phyloP scores from a whole-genome alignment of 2,329 filamentous ascomycete genomes.

The Aspergillus pseudoviridinutans region DNA sequence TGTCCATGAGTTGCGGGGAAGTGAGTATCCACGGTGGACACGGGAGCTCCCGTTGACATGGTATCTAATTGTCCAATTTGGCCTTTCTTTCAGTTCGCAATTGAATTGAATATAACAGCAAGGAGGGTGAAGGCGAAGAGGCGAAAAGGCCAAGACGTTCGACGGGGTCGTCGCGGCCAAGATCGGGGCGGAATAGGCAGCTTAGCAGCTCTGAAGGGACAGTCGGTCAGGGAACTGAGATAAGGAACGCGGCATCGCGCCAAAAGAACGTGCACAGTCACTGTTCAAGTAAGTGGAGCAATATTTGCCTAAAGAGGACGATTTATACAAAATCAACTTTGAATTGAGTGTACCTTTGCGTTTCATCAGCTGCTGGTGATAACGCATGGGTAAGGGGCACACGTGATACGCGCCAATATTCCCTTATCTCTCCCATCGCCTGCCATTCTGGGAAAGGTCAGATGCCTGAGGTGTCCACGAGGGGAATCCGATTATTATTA shows the following conservation, averaged over 20 bases:
- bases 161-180: conserved; percentile 6
- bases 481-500: neutral
- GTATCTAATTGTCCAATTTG: conserved; percentile 14
- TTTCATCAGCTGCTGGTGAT: neutral
- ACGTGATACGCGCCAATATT: conserved; percentile 5
- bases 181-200: conserved; percentile 7
- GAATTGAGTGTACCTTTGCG: neutral
- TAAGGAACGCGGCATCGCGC: conserved; percentile 18
- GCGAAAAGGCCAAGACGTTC: conserved; percentile 9
- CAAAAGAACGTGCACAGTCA: neutral
- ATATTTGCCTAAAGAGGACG: neutral
- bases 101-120: conserved; percentile 2
- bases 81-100: conserved; percentile 5
- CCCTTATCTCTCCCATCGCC: neutral
- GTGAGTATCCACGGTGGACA: conserved; percentile 27
- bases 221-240: conserved; percentile 10
- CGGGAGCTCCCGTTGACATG: conserved; percentile 33
- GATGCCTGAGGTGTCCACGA: neutral
- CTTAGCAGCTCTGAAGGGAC: conserved; percentile 18
- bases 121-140: conserved; percentile 7
- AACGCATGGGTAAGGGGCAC: neutral
- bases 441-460: neutral
- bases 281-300: neutral
- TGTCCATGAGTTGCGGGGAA: conserved; percentile 21
- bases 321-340: neutral